Base-by-base conservation (phyloP, 805 yeast genomes). In the Saccharomycopsis javanensis region DNA sequence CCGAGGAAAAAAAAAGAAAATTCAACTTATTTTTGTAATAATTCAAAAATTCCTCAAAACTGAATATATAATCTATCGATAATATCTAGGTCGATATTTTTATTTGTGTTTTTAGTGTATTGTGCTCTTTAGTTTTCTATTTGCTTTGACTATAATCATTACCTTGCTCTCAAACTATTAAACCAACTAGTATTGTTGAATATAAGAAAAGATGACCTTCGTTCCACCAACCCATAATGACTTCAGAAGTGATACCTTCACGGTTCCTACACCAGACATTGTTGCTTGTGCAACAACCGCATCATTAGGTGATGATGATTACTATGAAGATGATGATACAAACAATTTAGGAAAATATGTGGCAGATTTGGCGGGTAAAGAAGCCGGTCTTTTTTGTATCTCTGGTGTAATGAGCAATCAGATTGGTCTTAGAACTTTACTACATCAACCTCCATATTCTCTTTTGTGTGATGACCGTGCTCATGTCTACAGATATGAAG, bases 351-450 rank as follows among this genome's bases (percentile, higher is more conserved):
- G 90, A 68, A 66, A 70, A 8, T 77, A 77, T 56, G 81, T 91
- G 56, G 85, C 88, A 5, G 71, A 74, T 25, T 64, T 90, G 57
- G 77, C 95, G 5, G 96, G 95, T 16, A 87, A 85, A 64, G 88
- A 83, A 63, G 86, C 88, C 1, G 97, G 87, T 11, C 68, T 89
- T 55, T 91, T 77, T 70, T 88, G 95, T 71, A 88, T 83, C 20
- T 85, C 95, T 23, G 97, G 98, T 51, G 92, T 97, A 5, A 71
- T 91, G 70, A 85, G 96, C 10, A 91, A 91, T 71, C 98, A 91
- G 71, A 76, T 91, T 60, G 97, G 85, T 15, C 68, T 91, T 50
- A 76, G 97, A 65, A 75, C 89, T 4, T 87, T 85, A 63, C 72
- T 92, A 52, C 70, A 69, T 60, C 92, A 86, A 66, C 97, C 97